Evolutionary conservation across 192 early-diverging fungal species (phyloP).

Genomic region (Cetraspora pellucida): DNA sequence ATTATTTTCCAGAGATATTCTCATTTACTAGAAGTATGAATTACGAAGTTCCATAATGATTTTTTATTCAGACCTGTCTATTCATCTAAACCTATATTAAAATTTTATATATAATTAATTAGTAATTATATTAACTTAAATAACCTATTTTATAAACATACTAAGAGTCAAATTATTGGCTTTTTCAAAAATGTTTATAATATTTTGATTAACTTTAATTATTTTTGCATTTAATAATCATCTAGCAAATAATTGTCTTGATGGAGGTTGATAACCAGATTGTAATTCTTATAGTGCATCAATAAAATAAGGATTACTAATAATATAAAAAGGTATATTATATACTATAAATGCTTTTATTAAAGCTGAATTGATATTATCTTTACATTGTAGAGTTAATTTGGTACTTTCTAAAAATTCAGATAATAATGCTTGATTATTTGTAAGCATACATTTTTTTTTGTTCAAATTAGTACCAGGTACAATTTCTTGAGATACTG

Average conservation of each 20-base stretch:
- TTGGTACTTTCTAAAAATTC: background rate
- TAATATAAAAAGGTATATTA: slow-evolving; percentile 10
- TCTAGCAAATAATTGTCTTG: background rate
- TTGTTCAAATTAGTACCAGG: background rate
- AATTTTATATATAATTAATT: background rate
- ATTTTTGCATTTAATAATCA: background rate
- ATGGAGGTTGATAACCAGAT: background rate
- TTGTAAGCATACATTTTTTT: background rate
- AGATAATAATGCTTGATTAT: background rate
- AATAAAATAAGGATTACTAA: slow-evolving; percentile 9
- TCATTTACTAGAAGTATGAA: background rate
- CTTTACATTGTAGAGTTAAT: background rate
- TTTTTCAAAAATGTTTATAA: background rate
- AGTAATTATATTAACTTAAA: background rate
- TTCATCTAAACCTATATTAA: background rate
- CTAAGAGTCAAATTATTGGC: background rate
- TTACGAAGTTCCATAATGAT: slow-evolving; percentile 8
- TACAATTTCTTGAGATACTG: too few relatives aligned
- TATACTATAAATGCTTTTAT: slow-evolving; percentile 1
- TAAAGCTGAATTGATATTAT: background rate
- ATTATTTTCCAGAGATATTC: background rate
- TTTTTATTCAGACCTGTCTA: background rate
- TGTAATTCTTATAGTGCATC: background rate
- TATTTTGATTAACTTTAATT: background rate
- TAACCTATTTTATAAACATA: background rate